Evolutionary conservation across 2,329 filamentous ascomycete genomes (phyloP).

Genomic region (Colletotrichum brevisporum): DNA sequence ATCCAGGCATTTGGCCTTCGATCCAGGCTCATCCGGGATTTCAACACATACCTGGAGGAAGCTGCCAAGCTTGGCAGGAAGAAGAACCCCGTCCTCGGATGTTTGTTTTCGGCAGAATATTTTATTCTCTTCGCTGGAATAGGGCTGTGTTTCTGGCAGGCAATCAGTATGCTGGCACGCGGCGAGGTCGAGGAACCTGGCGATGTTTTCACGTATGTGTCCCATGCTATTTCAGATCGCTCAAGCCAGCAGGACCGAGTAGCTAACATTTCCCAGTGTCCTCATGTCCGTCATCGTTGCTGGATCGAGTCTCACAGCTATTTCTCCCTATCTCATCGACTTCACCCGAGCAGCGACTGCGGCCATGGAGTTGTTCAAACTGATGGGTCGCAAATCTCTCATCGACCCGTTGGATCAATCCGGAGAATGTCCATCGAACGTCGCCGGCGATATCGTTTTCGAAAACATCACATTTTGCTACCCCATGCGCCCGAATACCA

Average conservation of each 20-base stretch:
- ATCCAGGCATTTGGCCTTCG: constrained; percentile 37
- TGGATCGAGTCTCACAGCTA: constrained; percentile 34
- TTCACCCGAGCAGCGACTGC: constrained; percentile 44
- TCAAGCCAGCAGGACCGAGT: background rate
- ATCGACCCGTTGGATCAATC: constrained; percentile 44
- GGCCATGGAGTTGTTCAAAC: constrained; percentile 42
- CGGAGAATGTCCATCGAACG: background rate
- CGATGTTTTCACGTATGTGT: constrained; percentile 38
- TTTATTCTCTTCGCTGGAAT: constrained; percentile 54
- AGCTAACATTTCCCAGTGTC: constrained; percentile 37
- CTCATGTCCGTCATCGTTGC: constrained; percentile 46
- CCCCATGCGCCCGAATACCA: constrained; percentile 75
- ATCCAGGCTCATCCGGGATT: constrained; percentile 25
- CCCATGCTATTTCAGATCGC: constrained; percentile 45
- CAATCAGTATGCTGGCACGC: constrained; percentile 54
- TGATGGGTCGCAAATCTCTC: constrained; percentile 44
- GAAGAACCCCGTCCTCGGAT: constrained; percentile 46
- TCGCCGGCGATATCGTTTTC: constrained; percentile 64
- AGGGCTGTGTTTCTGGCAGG: constrained; percentile 43
- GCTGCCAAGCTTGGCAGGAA: constrained; percentile 49
- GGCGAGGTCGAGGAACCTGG: constrained; percentile 29
- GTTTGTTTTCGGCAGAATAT: constrained; percentile 52
- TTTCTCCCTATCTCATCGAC: constrained; percentile 43
- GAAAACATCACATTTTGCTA: constrained; percentile 76
- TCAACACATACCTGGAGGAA: constrained; percentile 1